Conservation (phyloP, 192 early-diverging fungal genomes). For the Dissophora globulifera region DNA sequence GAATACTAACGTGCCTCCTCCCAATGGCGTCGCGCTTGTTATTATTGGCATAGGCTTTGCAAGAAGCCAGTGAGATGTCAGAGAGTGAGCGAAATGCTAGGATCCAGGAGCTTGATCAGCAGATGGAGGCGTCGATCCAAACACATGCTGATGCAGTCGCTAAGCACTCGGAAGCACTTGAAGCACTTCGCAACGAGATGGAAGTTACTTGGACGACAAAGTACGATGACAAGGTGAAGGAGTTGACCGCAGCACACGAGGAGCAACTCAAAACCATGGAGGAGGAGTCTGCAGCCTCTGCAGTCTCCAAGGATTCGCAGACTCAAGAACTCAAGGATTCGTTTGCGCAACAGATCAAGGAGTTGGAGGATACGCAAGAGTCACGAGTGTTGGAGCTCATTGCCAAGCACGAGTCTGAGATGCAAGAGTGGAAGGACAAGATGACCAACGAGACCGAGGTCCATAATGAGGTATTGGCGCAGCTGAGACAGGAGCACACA, state of each 20-base stretch:
- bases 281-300: neutral
- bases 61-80: conserved; percentile 24
- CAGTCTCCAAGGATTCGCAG: conserved; percentile 7
- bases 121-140: conserved; percentile 9
- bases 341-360: conserved; percentile 34
- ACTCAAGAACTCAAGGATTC: conserved; percentile 27
- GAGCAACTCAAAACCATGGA: conserved; percentile 5
- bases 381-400: conserved; percentile 5
- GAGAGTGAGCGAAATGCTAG: conserved; percentile 19
- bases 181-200: conserved; percentile 16
- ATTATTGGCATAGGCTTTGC: conserved; percentile 10
- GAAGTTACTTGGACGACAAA: conserved; percentile 26
- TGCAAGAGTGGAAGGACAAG: conserved; percentile 34
- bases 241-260: conserved; percentile 17
- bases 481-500: conserved; percentile 7
- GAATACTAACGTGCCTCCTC: too few relatives aligned
- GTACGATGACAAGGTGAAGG: conserved; percentile 22
- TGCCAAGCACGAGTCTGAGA: conserved; percentile 13
- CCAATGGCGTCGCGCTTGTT: too few relatives aligned
- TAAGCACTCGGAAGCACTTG: conserved; percentile 25
- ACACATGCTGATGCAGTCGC: conserved; percentile 1
- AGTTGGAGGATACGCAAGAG: conserved; percentile 22
- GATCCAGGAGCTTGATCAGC: conserved; percentile 25
- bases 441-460: conserved; percentile 8
- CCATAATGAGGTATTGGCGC: conserved; percentile 7